Evolutionary conservation across 495 filamentous ascomycete species (phyloP), one percentile per base, ranked within the genome.

Genomic region (Penicillium angulare): DNA sequence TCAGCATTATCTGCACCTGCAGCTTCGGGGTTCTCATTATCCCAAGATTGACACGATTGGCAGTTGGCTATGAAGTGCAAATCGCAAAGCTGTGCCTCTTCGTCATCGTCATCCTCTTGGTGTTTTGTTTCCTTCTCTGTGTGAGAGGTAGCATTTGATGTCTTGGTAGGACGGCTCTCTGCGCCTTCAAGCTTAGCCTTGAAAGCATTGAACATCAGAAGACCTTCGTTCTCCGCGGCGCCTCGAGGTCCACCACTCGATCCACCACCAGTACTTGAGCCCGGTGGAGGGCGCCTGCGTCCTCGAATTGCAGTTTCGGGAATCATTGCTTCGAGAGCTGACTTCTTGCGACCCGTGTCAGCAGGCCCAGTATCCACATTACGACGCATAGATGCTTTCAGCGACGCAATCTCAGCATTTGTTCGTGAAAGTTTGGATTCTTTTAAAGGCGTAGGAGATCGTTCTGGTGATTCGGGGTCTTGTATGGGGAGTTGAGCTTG

Each of bases 1-100:
- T 81, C 78, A 5, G 67, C 68, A 5, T 78, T 79, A 10, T 46
- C 51, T 10, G 21, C 35, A 12, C 36, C 52, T 1, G 63, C 63
- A 2, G 52, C 52, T 0, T 66, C 50, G 16, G 68, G 59, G 7
- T 48, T 31, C 31, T 76, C 60, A 7, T 48, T 31, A 35, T 76
- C 60, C 89, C 92, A 97, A 1, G 84, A 77, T 42, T 81, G 76
- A 68, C 93, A 99, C 29, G 89, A 95, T 52, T 95, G 87, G 66
- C 93, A 99, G 55, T 91, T 86, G 7, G 86, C 86, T 57, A 97
- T 92, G 72, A 96, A 96, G 59, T 96, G 91, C 4, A 96, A 75
- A 63, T 96, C 90, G 61, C 91, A 96, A 13, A 95, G 73, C 33
- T 77, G 76, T 0, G 79, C 78, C 65, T 92, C 88, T 52, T 82